Conservation (phyloP, 306 rosid genomes). For the Acacia crassicarpa region DNA sequence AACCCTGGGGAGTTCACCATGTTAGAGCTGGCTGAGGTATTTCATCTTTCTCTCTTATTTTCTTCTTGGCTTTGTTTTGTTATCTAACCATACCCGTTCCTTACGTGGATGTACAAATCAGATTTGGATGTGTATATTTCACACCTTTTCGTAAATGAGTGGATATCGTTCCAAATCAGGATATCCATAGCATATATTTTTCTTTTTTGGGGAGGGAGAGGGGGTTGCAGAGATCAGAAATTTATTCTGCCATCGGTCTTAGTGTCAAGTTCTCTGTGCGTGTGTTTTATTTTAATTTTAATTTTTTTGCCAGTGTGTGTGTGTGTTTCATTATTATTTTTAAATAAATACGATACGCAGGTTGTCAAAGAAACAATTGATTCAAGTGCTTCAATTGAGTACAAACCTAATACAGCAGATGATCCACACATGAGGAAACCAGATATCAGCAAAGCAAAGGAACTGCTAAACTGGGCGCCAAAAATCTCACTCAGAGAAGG, state of each 20-base stretch:
- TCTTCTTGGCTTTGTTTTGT: constrained; percentile 16
- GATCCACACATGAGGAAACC: constrained; percentile 99
- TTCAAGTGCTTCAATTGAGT: constrained; percentile 90
- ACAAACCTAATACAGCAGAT: constrained; percentile 90
- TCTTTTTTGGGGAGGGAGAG: background rate
- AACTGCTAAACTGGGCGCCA: constrained; percentile 94
- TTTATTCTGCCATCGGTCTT: constrained; percentile 16
- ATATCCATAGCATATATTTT: background rate
- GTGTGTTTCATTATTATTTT: background rate
- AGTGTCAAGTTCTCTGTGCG: constrained; percentile 3
- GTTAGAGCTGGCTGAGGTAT: constrained; percentile 95
- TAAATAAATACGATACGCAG: constrained; percentile 38
- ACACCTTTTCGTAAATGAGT: background rate
- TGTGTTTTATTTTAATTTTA: background rate
- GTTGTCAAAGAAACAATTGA: constrained; percentile 97
- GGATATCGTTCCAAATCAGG: background rate
- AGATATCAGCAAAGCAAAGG: constrained; percentile 92
- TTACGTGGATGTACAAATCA: background rate
- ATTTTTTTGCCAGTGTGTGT: too few species aligned
- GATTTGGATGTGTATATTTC: background rate
- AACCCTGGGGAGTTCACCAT: constrained; percentile 98
- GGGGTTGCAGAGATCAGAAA: background rate
- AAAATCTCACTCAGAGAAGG: constrained; percentile 84
- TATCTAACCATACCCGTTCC: background rate
- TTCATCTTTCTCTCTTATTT: constrained; percentile 16